Percentiles rank a stretch among this genome's conserved stretches.
These are phyloP conservation scores for Ganoderma lingzhi DNA, from an alignment of 1,284 basidiomycete species.

Conservation along the genomic window DNA sequence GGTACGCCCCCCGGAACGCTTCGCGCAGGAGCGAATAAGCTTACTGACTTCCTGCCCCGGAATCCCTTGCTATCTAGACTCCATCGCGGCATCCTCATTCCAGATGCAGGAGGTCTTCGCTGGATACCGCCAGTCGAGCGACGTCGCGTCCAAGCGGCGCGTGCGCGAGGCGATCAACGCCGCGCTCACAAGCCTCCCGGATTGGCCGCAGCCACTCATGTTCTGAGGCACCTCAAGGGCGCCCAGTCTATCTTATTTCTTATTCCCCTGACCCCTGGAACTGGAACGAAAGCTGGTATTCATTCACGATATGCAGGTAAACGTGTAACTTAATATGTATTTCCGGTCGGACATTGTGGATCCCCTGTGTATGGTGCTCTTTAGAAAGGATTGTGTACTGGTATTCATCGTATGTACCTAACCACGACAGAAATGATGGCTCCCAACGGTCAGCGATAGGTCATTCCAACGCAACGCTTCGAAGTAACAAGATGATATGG, in stretches of 20 bases:
- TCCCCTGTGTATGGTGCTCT: not conserved
- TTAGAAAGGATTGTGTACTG: conserved; percentile 2
- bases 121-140: conserved; percentile 49
- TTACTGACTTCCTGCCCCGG: not conserved
- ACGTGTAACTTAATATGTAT: conserved; percentile 1
- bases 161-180: conserved; percentile 51
- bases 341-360: conserved; percentile 2
- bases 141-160: conserved; percentile 47
- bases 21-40: not conserved
- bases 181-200: conserved; percentile 45
- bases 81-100: conserved; percentile 46
- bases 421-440: not conserved
- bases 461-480: not conserved
- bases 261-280: too few species aligned
- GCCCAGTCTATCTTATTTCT: not conserved
- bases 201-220: conserved; percentile 43
- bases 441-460: not conserved
- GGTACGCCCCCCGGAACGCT: conserved; percentile 34
- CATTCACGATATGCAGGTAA: not conserved
- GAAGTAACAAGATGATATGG: not conserved
- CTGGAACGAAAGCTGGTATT: not conserved
- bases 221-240: conserved; percentile 3
- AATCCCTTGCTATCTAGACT: conserved; percentile 34
- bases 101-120: conserved; percentile 48
- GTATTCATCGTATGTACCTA: not conserved